Evolutionary conservation across 2,329 filamentous ascomycete species (phyloP).

Genomic region (Colletotrichum orchidophilum): DNA sequence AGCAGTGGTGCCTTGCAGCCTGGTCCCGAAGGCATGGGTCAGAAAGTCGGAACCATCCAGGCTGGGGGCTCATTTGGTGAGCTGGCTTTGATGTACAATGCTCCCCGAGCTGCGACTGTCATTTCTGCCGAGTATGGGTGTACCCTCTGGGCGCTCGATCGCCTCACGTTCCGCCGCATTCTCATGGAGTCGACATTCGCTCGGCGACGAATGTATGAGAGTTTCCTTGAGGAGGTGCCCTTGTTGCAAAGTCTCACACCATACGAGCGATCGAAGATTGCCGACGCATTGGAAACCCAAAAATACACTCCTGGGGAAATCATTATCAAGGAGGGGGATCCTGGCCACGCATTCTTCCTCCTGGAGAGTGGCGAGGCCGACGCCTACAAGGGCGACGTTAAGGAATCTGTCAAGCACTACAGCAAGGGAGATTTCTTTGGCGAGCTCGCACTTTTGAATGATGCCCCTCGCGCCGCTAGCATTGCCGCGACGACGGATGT

Average conservation of each 20-base stretch:
- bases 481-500: constrained; percentile 86
- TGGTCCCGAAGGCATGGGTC: constrained; percentile 83
- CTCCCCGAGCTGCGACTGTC: constrained; percentile 93
- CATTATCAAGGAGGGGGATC: constrained; percentile 93
- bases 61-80: constrained; percentile 96
- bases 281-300: constrained; percentile 91
- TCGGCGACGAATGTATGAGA: constrained; percentile 95
- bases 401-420: constrained; percentile 80
- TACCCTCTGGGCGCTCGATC: constrained; percentile 93
- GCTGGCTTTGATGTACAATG: constrained; percentile 98
- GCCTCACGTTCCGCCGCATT: constrained; percentile 95
- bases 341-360: constrained; percentile 90
- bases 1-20: constrained; percentile 78
- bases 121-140: constrained; percentile 81
- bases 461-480: constrained; percentile 91
- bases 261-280: constrained; percentile 97
- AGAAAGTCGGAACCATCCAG: constrained; percentile 82
- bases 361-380: constrained; percentile 88
- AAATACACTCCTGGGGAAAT: constrained; percentile 82
- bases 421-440: constrained; percentile 96
- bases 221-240: constrained; percentile 93
- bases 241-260: constrained; percentile 83
- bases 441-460: constrained; percentile 91
- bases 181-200: constrained; percentile 98
- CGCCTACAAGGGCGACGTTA: constrained; percentile 80